Evolutionary conservation across 495 filamentous ascomycete genomes (phyloP).

Genomic region (Cudoniella acicularis): DNA sequence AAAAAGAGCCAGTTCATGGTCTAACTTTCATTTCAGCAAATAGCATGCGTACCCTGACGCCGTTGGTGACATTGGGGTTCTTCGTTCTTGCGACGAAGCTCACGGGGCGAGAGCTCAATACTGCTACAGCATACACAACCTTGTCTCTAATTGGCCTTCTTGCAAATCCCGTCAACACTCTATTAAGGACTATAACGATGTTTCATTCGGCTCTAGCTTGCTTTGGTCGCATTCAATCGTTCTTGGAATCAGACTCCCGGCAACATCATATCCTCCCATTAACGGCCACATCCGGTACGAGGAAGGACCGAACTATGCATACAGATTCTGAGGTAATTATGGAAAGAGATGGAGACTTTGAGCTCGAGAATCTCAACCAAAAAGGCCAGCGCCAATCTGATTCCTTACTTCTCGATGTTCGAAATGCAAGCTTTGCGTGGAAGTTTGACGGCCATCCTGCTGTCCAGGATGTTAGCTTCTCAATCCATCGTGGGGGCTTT

Average conservation of each 20-base stretch:
- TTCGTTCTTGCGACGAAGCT: slow-evolving; percentile 28
- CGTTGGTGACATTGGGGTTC: slow-evolving; percentile 32
- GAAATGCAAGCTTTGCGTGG: slow-evolving; percentile 12
- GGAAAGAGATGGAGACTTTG: slow-evolving; percentile 30
- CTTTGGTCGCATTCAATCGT: slow-evolving; percentile 35
- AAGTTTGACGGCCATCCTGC: neutral
- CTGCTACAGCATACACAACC: slow-evolving; percentile 31
- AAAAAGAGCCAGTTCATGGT: neutral
- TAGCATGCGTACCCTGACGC: slow-evolving; percentile 30
- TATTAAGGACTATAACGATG: slow-evolving; percentile 27
- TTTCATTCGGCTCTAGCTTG: slow-evolving; percentile 26
- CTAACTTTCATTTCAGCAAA: neutral
- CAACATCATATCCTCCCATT: neutral
- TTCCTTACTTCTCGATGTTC: slow-evolving; percentile 44
- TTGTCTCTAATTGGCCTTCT: slow-evolving; percentile 34
- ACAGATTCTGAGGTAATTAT: neutral
- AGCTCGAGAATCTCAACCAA: neutral
- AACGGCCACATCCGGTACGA: slow-evolving; percentile 28
- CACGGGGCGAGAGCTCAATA: slow-evolving; percentile 6
- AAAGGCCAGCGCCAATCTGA: neutral
- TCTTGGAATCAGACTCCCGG: slow-evolving; percentile 11
- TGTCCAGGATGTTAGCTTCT: neutral
- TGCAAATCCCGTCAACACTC: slow-evolving; percentile 25
- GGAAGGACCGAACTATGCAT: slow-evolving; percentile 5
- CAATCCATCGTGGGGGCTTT: neutral